Conservation (phyloP, 2,329 filamentous ascomycete species). For the Calonectria montana region DNA sequence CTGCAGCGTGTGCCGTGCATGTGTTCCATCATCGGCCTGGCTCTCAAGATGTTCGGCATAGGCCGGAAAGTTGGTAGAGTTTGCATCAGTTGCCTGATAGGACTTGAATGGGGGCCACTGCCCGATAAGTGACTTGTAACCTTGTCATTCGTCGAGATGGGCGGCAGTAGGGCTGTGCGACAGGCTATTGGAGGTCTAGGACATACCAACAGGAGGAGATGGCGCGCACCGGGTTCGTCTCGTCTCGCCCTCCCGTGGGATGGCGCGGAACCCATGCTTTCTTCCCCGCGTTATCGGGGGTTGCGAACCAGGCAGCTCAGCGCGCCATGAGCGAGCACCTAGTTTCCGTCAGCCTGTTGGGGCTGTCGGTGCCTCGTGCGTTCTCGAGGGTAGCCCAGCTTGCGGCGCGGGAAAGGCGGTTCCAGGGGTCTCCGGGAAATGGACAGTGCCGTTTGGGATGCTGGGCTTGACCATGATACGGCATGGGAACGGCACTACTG, state of each 20-base stretch:
- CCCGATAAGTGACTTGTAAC: constrained; percentile 41
- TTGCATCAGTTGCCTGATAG: constrained; percentile 1
- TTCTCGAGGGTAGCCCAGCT: neutral
- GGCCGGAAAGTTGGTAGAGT: neutral
- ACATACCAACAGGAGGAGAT: constrained; percentile 14
- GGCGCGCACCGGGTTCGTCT: constrained; percentile 13
- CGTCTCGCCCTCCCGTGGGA: constrained; percentile 14
- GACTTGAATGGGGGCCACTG: neutral
- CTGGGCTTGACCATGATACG: neutral
- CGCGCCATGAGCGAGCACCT: neutral
- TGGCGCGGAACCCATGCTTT: constrained; percentile 24
- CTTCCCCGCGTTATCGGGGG: constrained; percentile 25
- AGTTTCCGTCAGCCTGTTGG: constrained; percentile 10
- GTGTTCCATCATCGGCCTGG: no score
- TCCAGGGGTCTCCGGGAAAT: constrained; percentile 3
- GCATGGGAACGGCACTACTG: neutral
- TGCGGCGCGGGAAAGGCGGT: constrained; percentile 23
- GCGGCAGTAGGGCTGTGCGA: constrained; percentile 27
- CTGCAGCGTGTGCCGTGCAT: no score
- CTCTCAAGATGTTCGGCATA: neutral
- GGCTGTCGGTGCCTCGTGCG: constrained; percentile 19
- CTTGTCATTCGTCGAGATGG: constrained; percentile 32
- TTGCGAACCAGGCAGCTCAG: constrained; percentile 17
- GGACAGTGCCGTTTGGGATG: neutral
- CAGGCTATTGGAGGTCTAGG: constrained; percentile 21